Evolutionary conservation across 768 basidiomycete species (phyloP), one percentile per base, ranked within the genome.

Genomic region (Boletus sp.): DNA sequence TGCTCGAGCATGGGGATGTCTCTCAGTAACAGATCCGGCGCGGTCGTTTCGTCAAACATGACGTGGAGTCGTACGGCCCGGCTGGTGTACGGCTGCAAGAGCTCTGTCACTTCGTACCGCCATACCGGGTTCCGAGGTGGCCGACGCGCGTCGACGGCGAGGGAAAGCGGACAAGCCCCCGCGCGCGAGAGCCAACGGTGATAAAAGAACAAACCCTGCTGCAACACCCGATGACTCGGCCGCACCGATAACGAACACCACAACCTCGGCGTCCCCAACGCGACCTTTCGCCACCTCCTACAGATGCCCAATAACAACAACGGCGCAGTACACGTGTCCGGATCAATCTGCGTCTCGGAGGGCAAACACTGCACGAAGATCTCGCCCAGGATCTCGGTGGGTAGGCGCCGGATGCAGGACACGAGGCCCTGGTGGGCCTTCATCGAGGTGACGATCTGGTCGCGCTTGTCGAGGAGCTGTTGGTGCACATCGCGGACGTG

Each of bases 311-410:
- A 66, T 21, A 81, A 56, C 7, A 76, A 43, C 32, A 77, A 55
- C 17, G 80, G 78, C 0, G 71, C 72, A 1, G 61, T 50, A 2
- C 25, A 33, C 9, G 54, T 45, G 17, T 63, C 54, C 15, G 64
- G 68, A 45, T 71, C 70, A 30, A 63, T 57, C 45, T 62, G 45
- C 0, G 60, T 50, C 19, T 67, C 60, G 0, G 50, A n/a, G 4
- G 66, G 61, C n/a, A 75, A 59, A 57, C 73, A 76, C 17, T 70
- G 67, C 9, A 62, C 59, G 61, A 81, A 81, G 34, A 83, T 76
- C 63, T 79, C 76, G 34, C 73, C 71, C 30, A 74, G 71, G 4
- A 82, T 62, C 61, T 82, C 81, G 2, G 74, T 41, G 6, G 80
- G 79, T 7, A 82, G 32, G 2, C 61, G 49, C 15, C 61, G 63